Evolutionary conservation across 2,329 filamentous ascomycete genomes (phyloP), one percentile per base, ranked within the genome.

Genomic region (Sarocladiaceae sp.): DNA sequence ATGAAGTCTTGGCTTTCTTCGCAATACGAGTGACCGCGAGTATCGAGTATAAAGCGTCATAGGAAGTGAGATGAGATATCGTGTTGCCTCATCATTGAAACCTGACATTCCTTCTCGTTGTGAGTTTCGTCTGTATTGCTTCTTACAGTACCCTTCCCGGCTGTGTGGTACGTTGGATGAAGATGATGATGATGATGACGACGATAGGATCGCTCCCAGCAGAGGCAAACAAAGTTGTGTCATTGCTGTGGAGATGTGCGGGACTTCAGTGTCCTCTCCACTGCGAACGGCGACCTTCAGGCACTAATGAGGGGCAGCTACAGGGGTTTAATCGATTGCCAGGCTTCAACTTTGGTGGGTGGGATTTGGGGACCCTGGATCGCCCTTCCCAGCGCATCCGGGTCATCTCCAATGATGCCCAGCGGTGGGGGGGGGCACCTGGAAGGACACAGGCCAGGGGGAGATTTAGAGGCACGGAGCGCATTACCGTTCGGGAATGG

Each of bases 401-500:
- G 33, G 33, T n/a, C 33, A 36, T 36, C 15, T 26, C n/a, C 40
- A 15, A 7, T n/a, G 17, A 8, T 20, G 29, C 29, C 29, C 29
- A 33, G 29, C 8, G n/a, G 13, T 18, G 26, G 8, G 44, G 26
- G n/a, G 12, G 10, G 17, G 40, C 37, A 4, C 37, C 37, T 7
- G 37, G 8, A 10, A 15, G 13, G 40, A n/a, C 40, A 44, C n/a
- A n/a, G 20, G 40, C 40, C 40, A 44, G 40, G 40, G 40, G 40
- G 22, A 44, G 40, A 23, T 10, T 48, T 48, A 48, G 44, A 48
- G 26, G 31, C 44, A 11, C 44, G 44, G 44, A 48, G 44, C 44
- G 15, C 4, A 17, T 12, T 33, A 48, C 44, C 26, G 25, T 18
- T 48, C n/a, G 17, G 44, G 44, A 33, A 48, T 48, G 28, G 40